Percentiles rank a stretch among this genome's conserved stretches.
Conservation (phyloP, 2,329 filamentous ascomycete species). For the Microthyrium microscopicum region DNA sequence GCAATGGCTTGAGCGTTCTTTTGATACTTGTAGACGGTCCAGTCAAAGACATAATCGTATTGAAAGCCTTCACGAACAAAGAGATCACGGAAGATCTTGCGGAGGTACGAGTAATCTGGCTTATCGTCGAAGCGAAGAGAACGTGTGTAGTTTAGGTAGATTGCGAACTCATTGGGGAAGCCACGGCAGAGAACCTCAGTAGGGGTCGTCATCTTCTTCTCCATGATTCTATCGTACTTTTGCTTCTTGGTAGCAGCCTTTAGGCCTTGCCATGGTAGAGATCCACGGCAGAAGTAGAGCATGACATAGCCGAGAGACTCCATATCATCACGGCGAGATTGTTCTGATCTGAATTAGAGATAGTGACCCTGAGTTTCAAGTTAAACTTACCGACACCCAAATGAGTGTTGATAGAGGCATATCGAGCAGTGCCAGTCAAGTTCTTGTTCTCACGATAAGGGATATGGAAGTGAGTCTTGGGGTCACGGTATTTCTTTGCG, state of each 20-base stretch:
- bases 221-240: slow-evolving; percentile 99
- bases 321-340: slow-evolving; percentile 98
- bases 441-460: slow-evolving; percentile 99
- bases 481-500: slow-evolving; percentile 98
- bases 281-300: slow-evolving; percentile 99
- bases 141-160: slow-evolving; percentile 98
- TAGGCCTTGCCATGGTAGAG: slow-evolving; percentile 93
- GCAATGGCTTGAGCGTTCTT: slow-evolving; percentile 95
- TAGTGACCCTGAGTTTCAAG: slow-evolving; percentile 10
- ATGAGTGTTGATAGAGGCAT: slow-evolving; percentile 98
- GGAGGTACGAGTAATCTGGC: slow-evolving; percentile 97
- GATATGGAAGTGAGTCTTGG: slow-evolving; percentile 99
- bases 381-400: slow-evolving; percentile 62
- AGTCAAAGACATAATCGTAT: slow-evolving; percentile 99
- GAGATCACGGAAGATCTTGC: slow-evolving; percentile 99
- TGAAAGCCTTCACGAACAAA: slow-evolving; percentile 99
- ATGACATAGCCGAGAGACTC: slow-evolving; percentile 98
- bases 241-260: slow-evolving; percentile 99
- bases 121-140: slow-evolving; percentile 99
- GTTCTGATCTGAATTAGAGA: slow-evolving; percentile 41
- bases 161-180: slow-evolving; percentile 98
- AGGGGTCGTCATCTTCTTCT: slow-evolving; percentile 99
- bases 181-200: slow-evolving; percentile 97
- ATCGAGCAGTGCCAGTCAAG: slow-evolving; percentile 93
- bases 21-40: slow-evolving; percentile 99